Base-by-base conservation (phyloP, 306 rosid genomes). In the Urtica urens region DNA sequence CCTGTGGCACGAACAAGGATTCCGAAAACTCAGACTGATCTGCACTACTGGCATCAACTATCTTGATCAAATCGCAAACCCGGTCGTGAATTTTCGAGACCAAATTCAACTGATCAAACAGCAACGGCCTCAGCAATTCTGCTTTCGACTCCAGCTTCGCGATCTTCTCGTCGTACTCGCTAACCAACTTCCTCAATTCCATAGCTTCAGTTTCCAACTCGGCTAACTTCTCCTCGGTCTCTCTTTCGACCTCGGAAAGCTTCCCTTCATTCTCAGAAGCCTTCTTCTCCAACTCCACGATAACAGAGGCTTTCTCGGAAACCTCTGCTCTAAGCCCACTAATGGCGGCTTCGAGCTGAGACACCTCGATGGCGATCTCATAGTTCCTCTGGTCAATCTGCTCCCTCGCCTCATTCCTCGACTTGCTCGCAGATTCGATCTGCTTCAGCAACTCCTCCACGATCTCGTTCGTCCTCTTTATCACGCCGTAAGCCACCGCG, bases 321-420 rank as follows among this genome's bases (percentile, higher is more conserved):
- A 84, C 85, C 73, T 90, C 92, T n/a, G 84, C 95, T 57, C 92
- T 81, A 74, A 84, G 72, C 17, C 71, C 85, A 46, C 87, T 60
- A 11, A 85, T 85, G 0, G 81, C 71, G 19, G 99, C 92, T 70
- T 90, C 99, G 12, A 90, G 86, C 76, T 85, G 95, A 40, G 99
- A 90, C 59, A 90, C 81, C 66, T 84, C 95, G 53, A 90, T 90
- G 41, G 99, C 99, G 63, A 90, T 85, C 75, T 90, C 95, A 23
- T 90, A 90, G 57, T 77, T 85, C 71, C 99, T 80, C 63, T 77
- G 85, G 62, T 90, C 94, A 76, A 90, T 77, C 58, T 90, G 94
- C 57, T 85, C 99, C 63, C 99, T 77, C 0, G 92, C 72, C 60
- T 90, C 94, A 49, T 85, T 76, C 68, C 94, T 69, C 8, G 85